Percentiles rank a stretch among this genome's conserved stretches.
Conservation (phyloP, 1,139 yeast species). For the Diutina neorugosa region DNA sequence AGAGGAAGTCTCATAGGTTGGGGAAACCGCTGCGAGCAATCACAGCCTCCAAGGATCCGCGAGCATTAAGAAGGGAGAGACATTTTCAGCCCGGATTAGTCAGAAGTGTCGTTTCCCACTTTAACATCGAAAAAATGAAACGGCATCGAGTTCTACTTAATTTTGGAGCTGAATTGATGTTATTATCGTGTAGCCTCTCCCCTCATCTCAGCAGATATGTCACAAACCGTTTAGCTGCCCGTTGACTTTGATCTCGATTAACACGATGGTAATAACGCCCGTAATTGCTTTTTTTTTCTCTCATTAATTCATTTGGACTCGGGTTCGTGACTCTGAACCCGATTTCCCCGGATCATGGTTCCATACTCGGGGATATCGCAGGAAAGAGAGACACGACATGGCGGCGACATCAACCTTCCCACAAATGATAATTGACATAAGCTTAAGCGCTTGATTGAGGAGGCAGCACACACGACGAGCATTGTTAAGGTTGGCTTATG, state of each 20-base stretch:
- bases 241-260: no score
- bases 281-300: background rate
- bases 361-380: background rate
- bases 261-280: no score
- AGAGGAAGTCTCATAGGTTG: background rate
- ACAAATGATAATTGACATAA: background rate
- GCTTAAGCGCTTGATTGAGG: background rate
- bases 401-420: background rate
- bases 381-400: background rate
- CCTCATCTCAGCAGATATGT: no score
- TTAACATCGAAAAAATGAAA: background rate
- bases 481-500: background rate
- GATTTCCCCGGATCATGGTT: background rate
- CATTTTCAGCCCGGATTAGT: background rate
- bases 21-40: background rate
- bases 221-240: background rate
- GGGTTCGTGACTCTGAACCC: background rate
- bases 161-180: no score
- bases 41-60: background rate
- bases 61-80: background rate
- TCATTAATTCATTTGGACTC: background rate
- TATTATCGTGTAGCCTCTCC: no score
- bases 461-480: background rate
- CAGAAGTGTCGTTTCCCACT: background rate
- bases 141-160: no score